These are phyloP conservation scores for Xylariaceae sp. DNA, from an alignment of 2,329 filamentous ascomycete species.

Conservation along the genomic window DNA sequence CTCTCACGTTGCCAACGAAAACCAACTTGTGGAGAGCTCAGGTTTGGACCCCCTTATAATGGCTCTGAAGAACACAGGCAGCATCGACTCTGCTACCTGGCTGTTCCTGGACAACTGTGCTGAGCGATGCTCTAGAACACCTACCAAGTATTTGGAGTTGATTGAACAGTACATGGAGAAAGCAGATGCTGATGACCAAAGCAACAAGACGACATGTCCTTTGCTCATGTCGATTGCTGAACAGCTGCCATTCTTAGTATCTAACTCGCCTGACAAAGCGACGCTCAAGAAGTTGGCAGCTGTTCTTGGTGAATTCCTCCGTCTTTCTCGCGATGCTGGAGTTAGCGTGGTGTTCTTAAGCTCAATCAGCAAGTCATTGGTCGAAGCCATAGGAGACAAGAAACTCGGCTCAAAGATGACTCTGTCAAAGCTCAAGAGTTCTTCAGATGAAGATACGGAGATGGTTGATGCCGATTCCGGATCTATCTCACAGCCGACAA, in stretches of 20 bases:
- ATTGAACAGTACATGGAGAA: constrained; percentile 40
- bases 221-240: constrained; percentile 66
- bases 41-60: constrained; percentile 45
- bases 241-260: constrained; percentile 67
- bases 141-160: constrained; percentile 77
- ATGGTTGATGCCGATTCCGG: constrained; percentile 2
- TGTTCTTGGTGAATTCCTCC: constrained; percentile 56
- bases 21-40: constrained; percentile 57
- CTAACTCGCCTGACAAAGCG: constrained; percentile 40
- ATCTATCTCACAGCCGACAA: neutral
- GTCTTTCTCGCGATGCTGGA: constrained; percentile 46
- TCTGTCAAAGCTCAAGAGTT: constrained; percentile 19
- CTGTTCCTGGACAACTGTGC: constrained; percentile 79
- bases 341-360: constrained; percentile 45
- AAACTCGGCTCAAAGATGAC: constrained; percentile 34
- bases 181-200: constrained; percentile 24
- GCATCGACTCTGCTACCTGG: constrained; percentile 44
- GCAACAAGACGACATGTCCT: constrained; percentile 48
- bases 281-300: constrained; percentile 44
- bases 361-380: constrained; percentile 40
- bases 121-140: constrained; percentile 65
- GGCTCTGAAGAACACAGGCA: constrained; percentile 33
- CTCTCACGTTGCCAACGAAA: constrained; percentile 56
- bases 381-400: constrained; percentile 32
- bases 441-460: neutral